These are phyloP conservation scores for Smithsoniella earleae DNA, from an alignment of 163 green algal genomes.

Conservation along the genomic window DNA sequence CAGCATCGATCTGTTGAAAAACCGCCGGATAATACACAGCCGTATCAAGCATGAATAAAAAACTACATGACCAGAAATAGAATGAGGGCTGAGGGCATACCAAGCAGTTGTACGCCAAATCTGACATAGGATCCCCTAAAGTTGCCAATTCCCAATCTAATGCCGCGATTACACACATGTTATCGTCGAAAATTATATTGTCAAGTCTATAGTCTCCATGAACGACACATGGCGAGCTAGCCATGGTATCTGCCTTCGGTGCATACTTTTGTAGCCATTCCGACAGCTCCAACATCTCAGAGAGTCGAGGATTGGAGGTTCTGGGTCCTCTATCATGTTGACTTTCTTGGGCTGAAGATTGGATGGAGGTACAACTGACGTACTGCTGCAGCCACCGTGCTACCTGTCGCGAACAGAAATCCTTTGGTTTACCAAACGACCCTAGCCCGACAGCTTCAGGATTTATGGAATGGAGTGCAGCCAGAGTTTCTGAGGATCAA, in stretches of 20 bases:
- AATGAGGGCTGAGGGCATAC: not conserved
- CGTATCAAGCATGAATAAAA: too few relatives aligned
- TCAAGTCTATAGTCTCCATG: conserved; percentile 82
- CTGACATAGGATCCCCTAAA: conserved; percentile 73
- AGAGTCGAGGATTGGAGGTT: conserved; percentile 9
- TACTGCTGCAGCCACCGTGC: conserved; percentile 78
- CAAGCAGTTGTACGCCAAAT: conserved; percentile 90
- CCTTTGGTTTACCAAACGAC: conserved; percentile 50
- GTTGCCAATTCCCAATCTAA: conserved; percentile 98
- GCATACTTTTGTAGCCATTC: conserved; percentile 68
- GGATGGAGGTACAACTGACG: conserved; percentile 36
- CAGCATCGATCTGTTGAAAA: too few relatives aligned
- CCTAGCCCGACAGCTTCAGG: conserved; percentile 47
- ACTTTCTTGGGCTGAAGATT: not conserved
- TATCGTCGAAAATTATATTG: conserved; percentile 78
- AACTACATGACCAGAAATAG: too few relatives aligned
- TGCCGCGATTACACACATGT: conserved; percentile 56
- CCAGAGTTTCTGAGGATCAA: conserved; percentile 52
- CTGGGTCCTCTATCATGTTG: not conserved
- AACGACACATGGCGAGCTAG: conserved; percentile 36
- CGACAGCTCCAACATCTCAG: conserved; percentile 59
- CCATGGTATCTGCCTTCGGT: conserved; percentile 46
- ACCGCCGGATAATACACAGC: too few relatives aligned
- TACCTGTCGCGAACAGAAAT: conserved; percentile 68
- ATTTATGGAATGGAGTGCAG: conserved; percentile 68